Base-by-base conservation (phyloP, 75 land plant species). In the Azolla pinnata region DNA sequence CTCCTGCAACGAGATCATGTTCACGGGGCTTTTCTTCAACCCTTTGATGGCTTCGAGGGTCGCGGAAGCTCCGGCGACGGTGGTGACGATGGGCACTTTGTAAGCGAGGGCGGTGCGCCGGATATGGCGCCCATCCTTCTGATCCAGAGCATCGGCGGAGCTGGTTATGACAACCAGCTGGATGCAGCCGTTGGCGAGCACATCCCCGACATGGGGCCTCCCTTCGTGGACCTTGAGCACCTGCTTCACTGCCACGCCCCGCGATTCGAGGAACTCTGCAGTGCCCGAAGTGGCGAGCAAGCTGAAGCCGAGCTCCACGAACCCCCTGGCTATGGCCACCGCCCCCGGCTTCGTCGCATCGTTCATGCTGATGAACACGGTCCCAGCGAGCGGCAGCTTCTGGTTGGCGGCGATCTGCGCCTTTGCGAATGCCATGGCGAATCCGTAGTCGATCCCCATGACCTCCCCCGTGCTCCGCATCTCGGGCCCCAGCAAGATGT, bases 381-480 rank as follows among this genome's bases (percentile, higher is more conserved):
- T 95, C 5, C 99, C 99, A 19, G 71, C 49, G 19, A 80, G 66
- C 1, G 99, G 99, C 24, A 85, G 79, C 64, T 65, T 89, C 75
- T 95, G 90, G 25, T 83, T 88, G 27, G 99, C 97, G 28, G 99
- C 97, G 55, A 95, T 86, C 59, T 86, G 91, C 23, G 99, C 90
- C 68, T 86, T 95, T 4, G 97, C 97, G 68, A 90, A 95, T 44
- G 99, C 99, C 58, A 83, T 56, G 0, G 81, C 67, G 48, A 83
- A 89, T 0, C 75, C 70, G 63, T 51, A 82, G 51, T 81, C 87
- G 47, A 95, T 89, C 29, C 97, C 97, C 99, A 95, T 95, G 12
- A 95, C 99, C 62, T 95, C 99, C 34, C 99, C 99, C 1, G 99
- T 95, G 69, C 99, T 90, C 2, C 88, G 77, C 99, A 95, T 95